These are phyloP conservation scores for Teratosphaeriaceae sp. DNA, from an alignment of 2,329 filamentous ascomycete genomes.

Conservation along the genomic window DNA sequence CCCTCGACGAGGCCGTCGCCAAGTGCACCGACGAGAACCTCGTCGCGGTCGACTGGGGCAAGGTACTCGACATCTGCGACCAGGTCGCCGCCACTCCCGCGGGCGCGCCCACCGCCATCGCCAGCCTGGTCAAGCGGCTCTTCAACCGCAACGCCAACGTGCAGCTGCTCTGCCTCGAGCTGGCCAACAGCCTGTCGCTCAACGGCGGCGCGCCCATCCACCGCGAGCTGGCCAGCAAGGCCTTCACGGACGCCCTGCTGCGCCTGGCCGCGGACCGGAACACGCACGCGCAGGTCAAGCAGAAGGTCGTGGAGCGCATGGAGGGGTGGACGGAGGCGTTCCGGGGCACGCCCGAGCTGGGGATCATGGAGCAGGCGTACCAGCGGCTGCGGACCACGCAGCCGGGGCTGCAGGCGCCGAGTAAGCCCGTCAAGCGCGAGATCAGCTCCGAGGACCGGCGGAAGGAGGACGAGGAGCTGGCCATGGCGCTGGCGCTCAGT, in stretches of 20 bases:
- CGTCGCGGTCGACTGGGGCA: conserved; percentile 74
- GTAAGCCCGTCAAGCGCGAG: conserved; percentile 85
- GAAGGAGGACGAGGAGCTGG: conserved; percentile 94
- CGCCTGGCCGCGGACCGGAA: conserved; percentile 88
- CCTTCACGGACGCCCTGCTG: conserved; percentile 88
- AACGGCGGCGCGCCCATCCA: conserved; percentile 86
- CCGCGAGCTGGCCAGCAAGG: conserved; percentile 81
- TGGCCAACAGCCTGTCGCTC: conserved; percentile 84
- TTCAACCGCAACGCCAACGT: conserved; percentile 94
- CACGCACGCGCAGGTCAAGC: conserved; percentile 92
- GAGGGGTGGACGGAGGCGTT: conserved; percentile 97
- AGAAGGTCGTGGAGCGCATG: conserved; percentile 96
- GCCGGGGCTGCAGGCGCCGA: conserved; percentile 77
- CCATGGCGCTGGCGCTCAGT: conserved; percentile 89
- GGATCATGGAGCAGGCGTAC: conserved; percentile 96
- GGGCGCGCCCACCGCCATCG: conserved; percentile 52
- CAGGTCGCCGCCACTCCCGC: conserved; percentile 28
- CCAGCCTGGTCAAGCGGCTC: conserved; percentile 83
- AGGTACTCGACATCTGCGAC: conserved; percentile 48
- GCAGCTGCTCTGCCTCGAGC: conserved; percentile 89
- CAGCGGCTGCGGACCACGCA: conserved; percentile 70
- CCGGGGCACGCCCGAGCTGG: conserved; percentile 76
- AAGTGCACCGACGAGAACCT: conserved; percentile 89
- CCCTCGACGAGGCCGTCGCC: conserved; percentile 65
- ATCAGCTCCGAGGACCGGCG: conserved; percentile 85